Conservation (phyloP, 495 filamentous ascomycete species). For the Pyronema omphalodes region DNA sequence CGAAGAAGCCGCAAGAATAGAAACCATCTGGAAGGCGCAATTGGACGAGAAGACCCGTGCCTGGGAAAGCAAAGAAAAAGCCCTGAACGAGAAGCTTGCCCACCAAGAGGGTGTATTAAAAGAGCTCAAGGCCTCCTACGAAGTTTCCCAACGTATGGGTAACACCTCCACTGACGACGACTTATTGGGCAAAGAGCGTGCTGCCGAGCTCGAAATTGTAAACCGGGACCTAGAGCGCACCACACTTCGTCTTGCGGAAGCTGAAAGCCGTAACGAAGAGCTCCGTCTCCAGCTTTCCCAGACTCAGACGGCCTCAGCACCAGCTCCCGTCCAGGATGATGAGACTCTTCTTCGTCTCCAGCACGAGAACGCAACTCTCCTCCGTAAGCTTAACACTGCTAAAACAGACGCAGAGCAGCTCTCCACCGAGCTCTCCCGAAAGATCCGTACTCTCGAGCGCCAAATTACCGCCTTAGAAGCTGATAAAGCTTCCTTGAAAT, state of each 20-base stretch:
- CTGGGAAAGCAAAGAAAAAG: constrained; percentile 88
- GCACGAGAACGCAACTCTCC: constrained; percentile 78
- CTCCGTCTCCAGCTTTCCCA: constrained; percentile 73
- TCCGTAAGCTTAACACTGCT: constrained; percentile 68
- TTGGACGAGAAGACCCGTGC: constrained; percentile 87
- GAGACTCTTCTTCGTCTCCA: constrained; percentile 65
- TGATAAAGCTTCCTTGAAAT: constrained; percentile 52
- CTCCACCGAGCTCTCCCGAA: constrained; percentile 53
- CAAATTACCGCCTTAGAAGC: constrained; percentile 45
- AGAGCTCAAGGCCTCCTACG: constrained; percentile 91
- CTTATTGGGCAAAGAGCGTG: constrained; percentile 42
- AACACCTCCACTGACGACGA: constrained; percentile 25
- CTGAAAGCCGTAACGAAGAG: constrained; percentile 90
- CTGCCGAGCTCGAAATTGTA: constrained; percentile 84
- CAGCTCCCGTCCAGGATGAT: constrained; percentile 50
- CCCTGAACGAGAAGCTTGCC: constrained; percentile 79
- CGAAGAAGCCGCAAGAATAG: constrained; percentile 57
- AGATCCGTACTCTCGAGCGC: constrained; percentile 52
- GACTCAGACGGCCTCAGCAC: constrained; percentile 32
- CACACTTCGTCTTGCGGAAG: constrained; percentile 67
- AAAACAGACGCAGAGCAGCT: constrained; percentile 65
- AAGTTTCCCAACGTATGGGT: constrained; percentile 80
- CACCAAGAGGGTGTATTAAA: constrained; percentile 82
- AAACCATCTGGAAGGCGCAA: constrained; percentile 80
- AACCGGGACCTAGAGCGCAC: constrained; percentile 81